These are phyloP conservation scores for Boletus sp. DNA, from an alignment of 768 basidiomycete genomes.

Conservation along the genomic window DNA sequence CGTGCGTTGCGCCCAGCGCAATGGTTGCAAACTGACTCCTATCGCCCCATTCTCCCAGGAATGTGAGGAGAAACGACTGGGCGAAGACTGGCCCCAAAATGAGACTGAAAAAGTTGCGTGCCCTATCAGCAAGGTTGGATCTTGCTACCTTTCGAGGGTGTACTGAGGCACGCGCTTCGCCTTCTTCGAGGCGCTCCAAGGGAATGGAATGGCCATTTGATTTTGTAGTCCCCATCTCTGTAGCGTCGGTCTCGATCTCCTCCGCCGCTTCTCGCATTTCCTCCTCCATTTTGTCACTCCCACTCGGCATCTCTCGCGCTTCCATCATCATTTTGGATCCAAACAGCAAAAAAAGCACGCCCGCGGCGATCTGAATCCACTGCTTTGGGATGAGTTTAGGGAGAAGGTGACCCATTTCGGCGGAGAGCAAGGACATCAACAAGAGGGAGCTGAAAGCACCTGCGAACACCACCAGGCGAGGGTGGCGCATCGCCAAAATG, in stretches of 20 bases:
- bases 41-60: constrained; percentile 99
- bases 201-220: constrained; percentile 49
- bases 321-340: constrained; percentile 89
- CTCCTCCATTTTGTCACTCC: constrained; percentile 80
- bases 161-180: constrained; percentile 29
- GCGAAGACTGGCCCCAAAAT: constrained; percentile 92
- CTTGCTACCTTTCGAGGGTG: constrained; percentile 17
- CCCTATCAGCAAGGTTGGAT: constrained; percentile 49
- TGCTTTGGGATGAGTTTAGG: constrained; percentile 71
- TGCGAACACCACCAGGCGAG: constrained; percentile 77
- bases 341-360: constrained; percentile 84
- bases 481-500: constrained; percentile 90
- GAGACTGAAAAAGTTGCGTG: constrained; percentile 78
- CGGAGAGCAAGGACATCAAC: constrained; percentile 92
- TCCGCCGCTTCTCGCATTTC: constrained; percentile 97
- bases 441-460: constrained; percentile 87
- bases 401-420: constrained; percentile 88
- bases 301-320: constrained; percentile 72
- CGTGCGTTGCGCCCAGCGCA: constrained; percentile 92
- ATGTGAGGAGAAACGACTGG: constrained; percentile 91
- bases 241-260: constrained; percentile 85
- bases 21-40: constrained; percentile 97
- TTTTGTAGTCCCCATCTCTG: constrained; percentile 33
- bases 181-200: constrained; percentile 76
- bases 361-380: constrained; percentile 72